Conservation (phyloP, 805 yeast species). For the Wickerhamomyces ciferrii region DNA sequence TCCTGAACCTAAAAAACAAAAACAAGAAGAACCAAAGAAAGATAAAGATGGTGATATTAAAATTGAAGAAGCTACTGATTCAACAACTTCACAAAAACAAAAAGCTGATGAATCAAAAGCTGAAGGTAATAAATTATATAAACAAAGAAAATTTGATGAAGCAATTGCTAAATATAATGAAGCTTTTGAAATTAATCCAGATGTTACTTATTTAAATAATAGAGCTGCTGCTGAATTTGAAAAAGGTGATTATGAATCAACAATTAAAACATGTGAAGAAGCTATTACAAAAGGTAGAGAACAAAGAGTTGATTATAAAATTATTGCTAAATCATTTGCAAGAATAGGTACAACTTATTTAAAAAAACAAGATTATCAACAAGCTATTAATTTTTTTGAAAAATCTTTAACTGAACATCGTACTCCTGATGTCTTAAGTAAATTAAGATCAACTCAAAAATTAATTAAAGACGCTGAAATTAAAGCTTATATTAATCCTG, state of each 20-base stretch:
- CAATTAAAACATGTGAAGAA: conserved; percentile 70
- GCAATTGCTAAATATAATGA: conserved; percentile 82
- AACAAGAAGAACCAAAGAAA: conserved; percentile 23
- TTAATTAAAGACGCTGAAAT: conserved; percentile 76
- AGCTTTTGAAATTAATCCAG: conserved; percentile 79
- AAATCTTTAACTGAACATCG: conserved; percentile 95
- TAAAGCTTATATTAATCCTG: conserved; percentile 79
- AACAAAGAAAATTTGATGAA: conserved; percentile 82
- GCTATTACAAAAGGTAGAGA: conserved; percentile 92
- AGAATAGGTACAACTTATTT: conserved; percentile 81
- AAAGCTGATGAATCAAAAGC: conserved; percentile 70
- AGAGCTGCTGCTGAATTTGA: conserved; percentile 98
- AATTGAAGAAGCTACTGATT: conserved; percentile 23
- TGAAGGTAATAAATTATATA: conserved; percentile 83
- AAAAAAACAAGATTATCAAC: conserved; percentile 65
- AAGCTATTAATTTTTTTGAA: conserved; percentile 77
- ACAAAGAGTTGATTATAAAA: conserved; percentile 83
- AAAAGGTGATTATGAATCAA: conserved; percentile 84
- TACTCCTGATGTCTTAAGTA: conserved; percentile 86
- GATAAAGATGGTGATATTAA: conserved; percentile 30
- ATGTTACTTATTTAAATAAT: conserved; percentile 91
- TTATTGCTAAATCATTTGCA: conserved; percentile 89
- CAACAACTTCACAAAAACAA: neutral
- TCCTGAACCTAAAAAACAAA: conserved; percentile 17
- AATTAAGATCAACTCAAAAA: conserved; percentile 84